These are phyloP conservation scores for Lactarius tabidus DNA, from an alignment of 768 basidiomycete species.

Conservation along the genomic window DNA sequence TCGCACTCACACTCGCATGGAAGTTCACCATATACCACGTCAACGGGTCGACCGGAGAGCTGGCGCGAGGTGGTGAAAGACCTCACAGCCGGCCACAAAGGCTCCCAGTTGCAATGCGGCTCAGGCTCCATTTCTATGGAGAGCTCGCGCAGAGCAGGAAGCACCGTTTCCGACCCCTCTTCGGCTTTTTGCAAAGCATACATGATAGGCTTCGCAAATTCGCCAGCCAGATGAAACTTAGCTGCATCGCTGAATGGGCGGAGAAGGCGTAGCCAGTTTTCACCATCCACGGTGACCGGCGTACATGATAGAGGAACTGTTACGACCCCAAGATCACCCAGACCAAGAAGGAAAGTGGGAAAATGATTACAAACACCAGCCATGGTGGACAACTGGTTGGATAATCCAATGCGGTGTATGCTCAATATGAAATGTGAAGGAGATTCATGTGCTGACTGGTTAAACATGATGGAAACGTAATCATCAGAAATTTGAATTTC, in stretches of 20 bases:
- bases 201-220: neutral
- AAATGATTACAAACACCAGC: neutral
- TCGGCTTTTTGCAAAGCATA: neutral
- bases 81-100: neutral
- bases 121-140: neutral
- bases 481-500: neutral
- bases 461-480: neutral
- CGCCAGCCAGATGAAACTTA: neutral
- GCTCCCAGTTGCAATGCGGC: neutral
- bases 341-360: neutral
- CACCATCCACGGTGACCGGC: neutral
- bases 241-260: neutral
- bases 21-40: neutral
- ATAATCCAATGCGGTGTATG: neutral
- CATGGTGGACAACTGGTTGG: neutral
- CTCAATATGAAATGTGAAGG: neutral
- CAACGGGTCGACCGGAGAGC: neutral
- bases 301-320: neutral
- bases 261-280: neutral
- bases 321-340: neutral
- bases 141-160: neutral
- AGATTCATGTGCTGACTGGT: neutral
- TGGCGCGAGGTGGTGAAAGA: neutral
- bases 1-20: too few species aligned
- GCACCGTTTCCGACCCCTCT: neutral